Base-by-base conservation (phyloP, 2,329 filamentous ascomycete genomes). In the Leptographium procerum region DNA sequence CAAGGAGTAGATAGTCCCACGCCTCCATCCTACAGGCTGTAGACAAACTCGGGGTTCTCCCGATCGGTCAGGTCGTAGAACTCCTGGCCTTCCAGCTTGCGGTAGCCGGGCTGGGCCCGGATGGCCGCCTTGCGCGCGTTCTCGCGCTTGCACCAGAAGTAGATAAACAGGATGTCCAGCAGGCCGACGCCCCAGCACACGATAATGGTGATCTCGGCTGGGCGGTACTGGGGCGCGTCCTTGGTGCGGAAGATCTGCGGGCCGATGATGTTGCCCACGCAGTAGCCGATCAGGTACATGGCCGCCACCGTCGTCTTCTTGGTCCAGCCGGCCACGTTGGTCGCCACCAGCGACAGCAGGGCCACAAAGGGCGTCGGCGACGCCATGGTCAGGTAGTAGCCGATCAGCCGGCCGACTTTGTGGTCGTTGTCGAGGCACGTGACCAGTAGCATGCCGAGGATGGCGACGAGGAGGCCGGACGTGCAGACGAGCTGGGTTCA, bases 1-100 rank as follows among this genome's bases (percentile, higher is more conserved):
- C 19, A 48, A 22, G 4, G 22, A 26, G 11, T 19, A 9, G 16
- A 45, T 22, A 48, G 45, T 8, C 33, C 33, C 40, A 6, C 40
- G 11, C 40, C 6, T 6, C 19, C n/a, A 3, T 16, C 26, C 51
- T 71, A 82, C 53, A 83, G 61, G 24, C 75, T 77, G 66, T 88
- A 88, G 0, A 80, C 69, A 65, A 88, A 86, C 66, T 87, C 80
- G 1, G 75, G 72, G 61, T 86, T 88, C 72, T 88, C 84, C 58
- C 75, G 71, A 66, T 88, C 85, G 4, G 84, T 87, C 62, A 87
- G 68, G 66, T 88, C 84, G 59, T 82, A 72, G 70, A 81, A 87
- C 73, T 87, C 85, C 68, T 87, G 83, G 61, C 87, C 86, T 67
- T 83, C 81, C 57, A 87, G 61, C 68, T 77, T 83, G 28, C 74